Conservation (phyloP, 2,329 filamentous ascomycete genomes). For the Fonsecaea pugnacius region DNA sequence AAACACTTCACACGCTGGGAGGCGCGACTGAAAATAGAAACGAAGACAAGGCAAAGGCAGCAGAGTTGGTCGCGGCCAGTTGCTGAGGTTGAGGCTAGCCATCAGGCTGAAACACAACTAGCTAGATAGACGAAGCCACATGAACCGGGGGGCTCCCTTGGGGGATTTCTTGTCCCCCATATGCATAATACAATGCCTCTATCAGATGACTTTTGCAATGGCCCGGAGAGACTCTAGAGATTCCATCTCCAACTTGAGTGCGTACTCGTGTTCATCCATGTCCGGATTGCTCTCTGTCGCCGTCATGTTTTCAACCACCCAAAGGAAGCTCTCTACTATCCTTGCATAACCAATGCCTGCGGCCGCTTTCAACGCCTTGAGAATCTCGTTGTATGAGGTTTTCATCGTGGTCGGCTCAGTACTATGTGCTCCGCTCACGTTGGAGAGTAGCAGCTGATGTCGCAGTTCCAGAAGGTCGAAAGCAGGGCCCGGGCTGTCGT, state of each 20-base stretch:
- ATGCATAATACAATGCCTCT: neutral
- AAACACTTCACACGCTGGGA: conserved; percentile 3
- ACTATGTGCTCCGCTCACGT: neutral
- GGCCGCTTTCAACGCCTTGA: neutral
- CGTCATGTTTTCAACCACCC: neutral
- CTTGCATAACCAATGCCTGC: neutral
- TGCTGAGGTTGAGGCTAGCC: neutral
- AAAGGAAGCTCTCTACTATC: neutral
- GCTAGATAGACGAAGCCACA: neutral
- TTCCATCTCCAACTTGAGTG: conserved; percentile 5
- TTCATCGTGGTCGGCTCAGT: neutral
- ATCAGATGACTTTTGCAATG: conserved; percentile 10
- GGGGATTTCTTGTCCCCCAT: neutral
- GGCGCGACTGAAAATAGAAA: conserved; percentile 3
- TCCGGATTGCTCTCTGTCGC: neutral
- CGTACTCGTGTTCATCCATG: conserved; percentile 4
- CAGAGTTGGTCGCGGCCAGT: neutral
- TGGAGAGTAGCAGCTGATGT: conserved; percentile 7
- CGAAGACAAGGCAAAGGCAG: neutral
- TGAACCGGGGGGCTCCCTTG: neutral
- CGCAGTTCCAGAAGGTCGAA: conserved; percentile 10
- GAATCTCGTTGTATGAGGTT: neutral
- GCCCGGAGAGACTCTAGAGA: conserved; percentile 1
- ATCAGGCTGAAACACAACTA: conserved; percentile 18
- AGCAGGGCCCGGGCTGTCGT: neutral